Percentiles rank a stretch among this genome's conserved stretches.
Conservation (phyloP, 179 eudicot genomes). For the Beta lomatogona region DNA sequence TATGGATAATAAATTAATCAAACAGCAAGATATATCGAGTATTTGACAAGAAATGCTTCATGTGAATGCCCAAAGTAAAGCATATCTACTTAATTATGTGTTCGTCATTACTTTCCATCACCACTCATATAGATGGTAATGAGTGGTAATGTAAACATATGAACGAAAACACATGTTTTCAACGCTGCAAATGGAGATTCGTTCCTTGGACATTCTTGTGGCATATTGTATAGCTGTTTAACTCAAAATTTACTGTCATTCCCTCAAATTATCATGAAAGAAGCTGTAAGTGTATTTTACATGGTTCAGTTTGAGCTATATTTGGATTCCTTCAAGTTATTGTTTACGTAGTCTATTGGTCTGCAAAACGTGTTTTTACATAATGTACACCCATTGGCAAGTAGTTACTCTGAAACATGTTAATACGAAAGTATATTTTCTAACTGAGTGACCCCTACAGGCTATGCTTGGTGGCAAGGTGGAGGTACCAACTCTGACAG, state of each 20-base stretch:
- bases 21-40: background rate
- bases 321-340: background rate
- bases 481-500: conserved; percentile 75
- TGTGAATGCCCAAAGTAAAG: background rate
- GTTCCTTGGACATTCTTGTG: background rate
- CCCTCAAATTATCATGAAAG: background rate
- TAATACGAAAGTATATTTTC: conserved; percentile 1
- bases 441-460: conserved; percentile 41
- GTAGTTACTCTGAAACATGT: background rate
- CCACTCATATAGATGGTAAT: background rate
- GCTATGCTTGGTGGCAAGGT: conserved; percentile 93
- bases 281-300: background rate
- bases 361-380: background rate
- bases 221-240: background rate
- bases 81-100: background rate
- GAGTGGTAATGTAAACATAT: background rate
- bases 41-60: background rate
- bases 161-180: background rate
- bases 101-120: background rate
- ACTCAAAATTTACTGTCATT: background rate
- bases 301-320: background rate
- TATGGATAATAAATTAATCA: background rate
- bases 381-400: background rate
- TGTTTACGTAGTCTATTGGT: background rate
- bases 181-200: background rate